Evolutionary conservation across 2,329 filamentous ascomycete species (phyloP), one percentile per base, ranked within the genome.

Genomic region (Aspergillus pseudoterreus): DNA sequence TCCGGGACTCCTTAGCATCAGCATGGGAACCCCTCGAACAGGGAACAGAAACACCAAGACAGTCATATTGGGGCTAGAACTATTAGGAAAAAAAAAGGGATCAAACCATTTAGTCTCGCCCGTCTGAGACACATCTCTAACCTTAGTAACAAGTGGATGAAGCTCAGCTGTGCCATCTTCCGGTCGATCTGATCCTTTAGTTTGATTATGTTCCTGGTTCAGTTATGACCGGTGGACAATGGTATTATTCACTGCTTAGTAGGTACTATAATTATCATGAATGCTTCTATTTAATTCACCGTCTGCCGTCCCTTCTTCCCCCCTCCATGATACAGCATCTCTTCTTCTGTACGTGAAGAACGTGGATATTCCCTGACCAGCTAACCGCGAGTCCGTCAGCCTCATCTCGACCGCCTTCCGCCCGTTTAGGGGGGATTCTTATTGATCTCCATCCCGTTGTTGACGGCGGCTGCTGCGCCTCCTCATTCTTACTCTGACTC

Each of bases 391-490:
- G 27, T 41, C 49, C 50, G 45, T 64, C 60, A 62, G 57, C 62
- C 62, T 58, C 58, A 55, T 54, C 56, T 58, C 62, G 60, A 66
- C 63, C 64, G 60, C 63, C 63, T 63, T 64, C 56, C 58, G 55
- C 6, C 19, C 17, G 39, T 42, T 42, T 42, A 42, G 39, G 39
- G 39, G 39, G 39, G 1, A 17, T 36, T 50, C 47, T 17, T 22
- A 19, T 42, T 22, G 15, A 42, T 19, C 11, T 42, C 19, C 15
- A 22, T 42, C 17, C 39, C 4, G 39, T 6, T 30, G 27, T 38
- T 38, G 35, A 38, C 35, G n/a, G 35, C 12, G n/a, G 27, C 27
- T 17, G 35, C 35, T 38, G 35, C 35, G 39, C 19, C 14, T 15
- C 14, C 9, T 38, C 15, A 38, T 38, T 38, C 35, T n/a, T 12